Base-by-base conservation (phyloP, 176 grass and related monocot species). In the Aegilops umbellulata region DNA sequence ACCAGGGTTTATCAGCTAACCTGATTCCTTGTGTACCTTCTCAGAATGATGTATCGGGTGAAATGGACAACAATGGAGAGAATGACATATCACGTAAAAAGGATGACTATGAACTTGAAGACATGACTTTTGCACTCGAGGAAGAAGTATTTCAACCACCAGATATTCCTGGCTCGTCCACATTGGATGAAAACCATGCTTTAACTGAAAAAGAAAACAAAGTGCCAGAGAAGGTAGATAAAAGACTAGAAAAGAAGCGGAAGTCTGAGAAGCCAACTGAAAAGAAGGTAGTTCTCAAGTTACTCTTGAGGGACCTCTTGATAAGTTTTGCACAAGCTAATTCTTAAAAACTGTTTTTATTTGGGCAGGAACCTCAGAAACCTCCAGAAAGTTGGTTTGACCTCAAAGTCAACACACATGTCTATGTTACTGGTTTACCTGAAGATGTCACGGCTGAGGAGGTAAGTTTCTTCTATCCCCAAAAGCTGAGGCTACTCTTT, bases 341-440 rank as follows among this genome's bases (percentile, higher is more conserved):
- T 25, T 84, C 27, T 65, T 71, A 72, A n/a, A 34, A 81, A n/a
- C 79, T 32, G 8, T 25, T 75, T 84, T 79, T 77, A 58, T 58
- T 69, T 29, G 19, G 44, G 38, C 84, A 96, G 97, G 97, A 99
- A 93, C 87, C 94, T 82, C 88, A 99, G 81, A 99, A 99, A 88
- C 94, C 97, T 77, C 97, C 97, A 65, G 94, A 96, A n/a, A 91
- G 88, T 88, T 99, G 97, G 97, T 99, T 99, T 94, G 94, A 94
- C 73, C 89, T 99, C 76, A 99, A 99, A 88, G 94, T 99, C 66
- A 99, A 99, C 77, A 99, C 94, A 32, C 82, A 99, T 90, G 90
- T 99, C 76, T 96, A 99, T 70, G 36, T 96, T 34, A 94, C 77
- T 84, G 94, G 94, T 73, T 92, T 99, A 86, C 97, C 97, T 87